Conservation (phyloP, 257 asterid genomes). For the Solanum boliviense region DNA sequence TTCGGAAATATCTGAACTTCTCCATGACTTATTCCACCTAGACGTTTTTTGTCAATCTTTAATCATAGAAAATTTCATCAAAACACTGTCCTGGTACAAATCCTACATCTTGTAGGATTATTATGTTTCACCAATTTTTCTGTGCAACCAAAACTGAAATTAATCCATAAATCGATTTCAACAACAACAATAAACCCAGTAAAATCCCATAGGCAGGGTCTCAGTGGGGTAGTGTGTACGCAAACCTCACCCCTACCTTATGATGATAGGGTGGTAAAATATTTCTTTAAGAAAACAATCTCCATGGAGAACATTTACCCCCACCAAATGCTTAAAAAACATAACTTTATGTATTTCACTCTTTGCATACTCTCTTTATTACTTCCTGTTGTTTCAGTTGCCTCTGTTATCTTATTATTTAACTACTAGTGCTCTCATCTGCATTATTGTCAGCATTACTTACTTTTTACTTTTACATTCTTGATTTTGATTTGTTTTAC, state of each 20-base stretch:
- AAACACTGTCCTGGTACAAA: neutral
- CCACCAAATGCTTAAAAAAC: neutral
- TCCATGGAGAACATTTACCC: neutral
- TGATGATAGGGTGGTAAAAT: neutral
- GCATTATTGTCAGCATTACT: neutral
- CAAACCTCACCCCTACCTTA: neutral
- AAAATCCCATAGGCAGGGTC: neutral
- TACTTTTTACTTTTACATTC: neutral
- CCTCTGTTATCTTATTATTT: neutral
- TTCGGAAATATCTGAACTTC: neutral
- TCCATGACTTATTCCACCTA: neutral
- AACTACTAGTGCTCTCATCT: neutral
- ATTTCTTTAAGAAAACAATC: neutral
- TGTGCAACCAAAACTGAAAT: neutral
- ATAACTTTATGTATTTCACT: neutral
- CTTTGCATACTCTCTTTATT: neutral
- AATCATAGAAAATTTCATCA: neutral
- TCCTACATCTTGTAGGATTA: neutral
- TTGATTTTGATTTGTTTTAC: neutral
- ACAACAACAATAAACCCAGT: neutral
- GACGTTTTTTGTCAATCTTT: neutral
- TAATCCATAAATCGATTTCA: neutral
- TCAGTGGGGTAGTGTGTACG: neutral
- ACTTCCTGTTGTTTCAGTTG: neutral
- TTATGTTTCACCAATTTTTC: neutral